A percentile compares a stretch with the other conserved stretches of the same genome.
These are phyloP conservation scores for Leccinum griseonigrum DNA, from an alignment of 1,284 basidiomycete species.

Conservation along the genomic window DNA sequence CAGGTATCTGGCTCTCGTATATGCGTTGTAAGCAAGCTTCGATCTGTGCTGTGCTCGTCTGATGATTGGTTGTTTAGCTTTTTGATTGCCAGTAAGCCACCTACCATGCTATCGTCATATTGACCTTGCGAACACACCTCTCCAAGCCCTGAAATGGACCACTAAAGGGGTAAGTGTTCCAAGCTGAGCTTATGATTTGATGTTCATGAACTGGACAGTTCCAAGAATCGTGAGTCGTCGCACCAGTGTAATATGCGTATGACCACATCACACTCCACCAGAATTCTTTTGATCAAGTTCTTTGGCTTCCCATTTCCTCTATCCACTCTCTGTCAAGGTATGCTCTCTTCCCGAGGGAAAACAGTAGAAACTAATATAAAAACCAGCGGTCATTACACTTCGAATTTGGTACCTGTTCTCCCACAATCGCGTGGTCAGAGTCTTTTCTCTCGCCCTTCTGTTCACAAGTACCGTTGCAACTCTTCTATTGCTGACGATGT, in stretches of 20 bases:
- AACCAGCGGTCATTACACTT: slow-evolving; percentile 12
- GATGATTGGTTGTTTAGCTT: slow-evolving; percentile 1
- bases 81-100: slow-evolving; percentile 1
- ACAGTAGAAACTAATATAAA: background rate
- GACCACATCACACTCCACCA: background rate
- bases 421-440: slow-evolving; percentile 1
- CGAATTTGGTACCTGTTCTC: slow-evolving; percentile 16
- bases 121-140: background rate
- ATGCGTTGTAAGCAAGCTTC: slow-evolving; percentile 4
- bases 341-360: background rate
- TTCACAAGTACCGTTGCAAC: background rate
- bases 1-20: slow-evolving; percentile 8
- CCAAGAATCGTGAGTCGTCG: slow-evolving; percentile 4
- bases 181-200: background rate
- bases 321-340: slow-evolving; percentile 12
- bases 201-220: background rate
- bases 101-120: background rate
- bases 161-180: background rate
- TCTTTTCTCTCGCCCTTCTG: slow-evolving; percentile 6
- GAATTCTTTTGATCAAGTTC: background rate
- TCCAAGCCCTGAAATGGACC: background rate
- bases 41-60: background rate
- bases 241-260: background rate
- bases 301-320: slow-evolving; percentile 9
- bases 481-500: background rate